Evolutionary conservation across 495 filamentous ascomycete species (phyloP).

Genomic region (Trichoderma erinaceum): DNA sequence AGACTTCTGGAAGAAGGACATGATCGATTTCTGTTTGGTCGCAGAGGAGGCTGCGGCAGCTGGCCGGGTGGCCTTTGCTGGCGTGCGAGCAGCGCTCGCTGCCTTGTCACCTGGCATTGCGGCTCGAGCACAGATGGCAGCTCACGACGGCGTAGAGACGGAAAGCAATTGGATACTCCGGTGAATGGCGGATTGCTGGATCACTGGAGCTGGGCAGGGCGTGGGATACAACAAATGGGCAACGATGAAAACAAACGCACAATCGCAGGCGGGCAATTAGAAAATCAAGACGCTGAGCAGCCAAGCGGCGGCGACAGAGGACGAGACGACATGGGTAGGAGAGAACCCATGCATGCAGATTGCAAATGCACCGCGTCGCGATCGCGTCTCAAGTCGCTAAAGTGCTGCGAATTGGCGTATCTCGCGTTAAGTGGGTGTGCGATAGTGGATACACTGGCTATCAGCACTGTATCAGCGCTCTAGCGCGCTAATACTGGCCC

Average conservation of each 20-base stretch:
- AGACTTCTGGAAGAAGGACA: constrained; percentile 79
- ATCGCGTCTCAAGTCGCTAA: neutral
- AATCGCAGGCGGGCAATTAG: neutral
- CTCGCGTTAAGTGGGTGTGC: constrained; percentile 4
- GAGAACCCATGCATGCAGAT: constrained; percentile 3
- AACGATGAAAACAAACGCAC: neutral
- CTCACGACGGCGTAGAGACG: neutral
- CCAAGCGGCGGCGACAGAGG: constrained; percentile 2
- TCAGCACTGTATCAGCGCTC: neutral
- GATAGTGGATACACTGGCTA: neutral
- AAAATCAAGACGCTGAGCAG: neutral
- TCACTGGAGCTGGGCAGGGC: neutral
- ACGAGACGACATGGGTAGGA: neutral
- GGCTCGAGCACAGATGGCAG: neutral
- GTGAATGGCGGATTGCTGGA: neutral
- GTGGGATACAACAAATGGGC: neutral
- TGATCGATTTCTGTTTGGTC: constrained; percentile 71
- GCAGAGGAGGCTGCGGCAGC: constrained; percentile 28
- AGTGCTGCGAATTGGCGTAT: neutral
- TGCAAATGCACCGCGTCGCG: constrained; percentile 10
- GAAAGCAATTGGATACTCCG: neutral
- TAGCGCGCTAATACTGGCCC: neutral
- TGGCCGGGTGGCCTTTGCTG: constrained; percentile 35
- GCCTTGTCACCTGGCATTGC: constrained; percentile 10
- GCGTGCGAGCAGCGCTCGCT: constrained; percentile 31